Base-by-base conservation (phyloP, 306 rosid species). In the Castanea mollissima region DNA sequence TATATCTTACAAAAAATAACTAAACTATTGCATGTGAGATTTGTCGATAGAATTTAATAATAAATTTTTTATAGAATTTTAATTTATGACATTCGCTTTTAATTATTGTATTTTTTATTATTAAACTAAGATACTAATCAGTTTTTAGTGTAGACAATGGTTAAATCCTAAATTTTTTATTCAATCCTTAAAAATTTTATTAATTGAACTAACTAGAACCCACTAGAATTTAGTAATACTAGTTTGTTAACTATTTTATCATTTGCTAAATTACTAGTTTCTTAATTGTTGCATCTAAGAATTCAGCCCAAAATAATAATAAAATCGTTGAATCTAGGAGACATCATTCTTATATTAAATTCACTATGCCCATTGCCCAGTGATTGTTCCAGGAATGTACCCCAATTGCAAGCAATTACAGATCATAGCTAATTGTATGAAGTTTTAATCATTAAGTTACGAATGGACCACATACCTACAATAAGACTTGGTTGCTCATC, bases 31-130 rank as follows among this genome's bases (percentile, higher is more conserved):
- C 65, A 59, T 1, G 65, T 23, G 31, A 23, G 6, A 59, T 23
- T 23, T 59, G 65, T 32, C 2, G 25, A 59, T 12, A 57, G 27
- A n/a, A 20, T 57, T 57, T 57, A 10, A 23, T 6, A n/a, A 19
- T 19, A 19, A 1, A 5, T 35, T 35, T 34, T 5, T 35, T 1
- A 29, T 5, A 0, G 0, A 34, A 1, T 35, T 35, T 1, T 0
- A 35, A 6, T 0, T 0, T 1, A 35, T 35, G 6, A 6, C 0
- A 35, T 35, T 2, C 0, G 0, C 0, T 35, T 35, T 0, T 6
- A 0, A 35, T 35, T 1, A 35, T 6, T 35, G 0, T 0, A 5
- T 6, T 34, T 34, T 35, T 35, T 1, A 35, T 35, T 6, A 6
- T 38, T 38, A 38, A 2, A 38, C 0, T 0, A 38, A 8, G 0